Conservation (phyloP, 2,329 filamentous ascomycete genomes). For the Niveomyces coronatus region DNA sequence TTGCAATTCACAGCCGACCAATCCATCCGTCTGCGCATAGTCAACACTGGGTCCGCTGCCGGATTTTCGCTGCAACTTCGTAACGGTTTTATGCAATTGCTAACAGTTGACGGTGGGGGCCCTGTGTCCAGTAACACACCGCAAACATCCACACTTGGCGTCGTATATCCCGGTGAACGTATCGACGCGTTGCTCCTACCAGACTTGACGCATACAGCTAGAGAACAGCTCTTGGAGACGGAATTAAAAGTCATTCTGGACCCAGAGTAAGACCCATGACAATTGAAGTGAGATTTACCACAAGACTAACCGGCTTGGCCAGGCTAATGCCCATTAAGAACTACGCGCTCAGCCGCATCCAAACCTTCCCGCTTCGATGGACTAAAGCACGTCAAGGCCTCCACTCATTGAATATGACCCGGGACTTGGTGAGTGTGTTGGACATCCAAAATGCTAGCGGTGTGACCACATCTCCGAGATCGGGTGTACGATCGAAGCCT, state of each 20-base stretch:
- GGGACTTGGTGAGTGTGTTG: background rate
- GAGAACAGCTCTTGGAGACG: background rate
- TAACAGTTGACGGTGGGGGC: conserved; percentile 14
- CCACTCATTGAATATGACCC: background rate
- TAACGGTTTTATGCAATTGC: conserved; percentile 11
- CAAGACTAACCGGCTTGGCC: background rate
- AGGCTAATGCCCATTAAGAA: conserved; percentile 15
- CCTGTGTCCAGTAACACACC: conserved; percentile 10
- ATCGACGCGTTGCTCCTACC: conserved; percentile 12
- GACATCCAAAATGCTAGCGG: conserved; percentile 4
- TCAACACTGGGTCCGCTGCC: conserved; percentile 11
- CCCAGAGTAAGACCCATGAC: conserved; percentile 3
- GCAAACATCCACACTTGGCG: conserved; percentile 11
- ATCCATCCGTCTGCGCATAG: conserved; percentile 8
- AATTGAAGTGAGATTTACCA: background rate
- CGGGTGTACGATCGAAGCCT: background rate
- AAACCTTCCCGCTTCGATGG: conserved; percentile 13
- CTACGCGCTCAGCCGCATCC: conserved; percentile 13
- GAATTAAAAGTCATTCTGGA: conserved; percentile 9
- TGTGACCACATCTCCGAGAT: background rate
- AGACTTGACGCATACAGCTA: background rate
- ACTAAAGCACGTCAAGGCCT: background rate
- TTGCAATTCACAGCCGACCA: conserved; percentile 4
- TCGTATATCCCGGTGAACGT: conserved; percentile 15
- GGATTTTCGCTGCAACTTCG: conserved; percentile 11